Base-by-base conservation (phyloP, 2,329 filamentous ascomycete species). In the Davidsoniella neocaledoniae region DNA sequence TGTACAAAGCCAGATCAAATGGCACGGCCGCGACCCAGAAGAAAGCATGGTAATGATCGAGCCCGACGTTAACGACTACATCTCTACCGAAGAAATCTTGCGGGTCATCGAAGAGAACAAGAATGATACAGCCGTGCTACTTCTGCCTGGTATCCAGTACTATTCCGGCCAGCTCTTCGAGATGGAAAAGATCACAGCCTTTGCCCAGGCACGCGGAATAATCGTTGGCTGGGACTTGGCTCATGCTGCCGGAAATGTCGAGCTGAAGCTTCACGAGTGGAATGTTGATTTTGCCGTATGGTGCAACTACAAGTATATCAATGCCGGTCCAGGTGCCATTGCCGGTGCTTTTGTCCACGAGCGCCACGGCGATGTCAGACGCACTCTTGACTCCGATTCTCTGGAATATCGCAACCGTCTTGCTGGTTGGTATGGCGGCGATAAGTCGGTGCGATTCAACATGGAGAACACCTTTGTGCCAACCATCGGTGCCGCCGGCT, bases 291-390 rank as follows among this genome's bases (percentile, higher is more conserved):
- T 94, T 59, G 87, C 87, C 14, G 84, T 76, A 48, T 94, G 87
- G 87, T 94, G 87, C 65, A 88, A 81, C 16, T 94, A 94, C 72
- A 94, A 94, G 67, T 94, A 94, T 66, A 74, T 94, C 62, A 94
- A 94, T 60, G 79, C 80, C 23, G 87, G 87, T 0, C 86, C 87
- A 0, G 87, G 87, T 2, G 73, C 79, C 14, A 93, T 93, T 55
- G 86, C 77, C 1, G 86, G 81, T 0, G 68, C 81, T 1, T 94
- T 87, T 56, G 82, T 94, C 7, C 86, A 94, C 62, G 76, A 85
- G 59, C 70, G 68, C 36, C 82, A 93, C 60, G 79, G 81, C 41
- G 62, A 62, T 23, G 77, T 83, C 8, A 64, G 63, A 46, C 60
- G 59, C 21, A 38, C 39, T 23, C 40, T 19, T 5, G 29, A 21